A percentile compares a stretch with the other conserved stretches of the same genome.
Conservation (phyloP, 2,329 filamentous ascomycete species). For the Clarireedia homoeocarpa region DNA sequence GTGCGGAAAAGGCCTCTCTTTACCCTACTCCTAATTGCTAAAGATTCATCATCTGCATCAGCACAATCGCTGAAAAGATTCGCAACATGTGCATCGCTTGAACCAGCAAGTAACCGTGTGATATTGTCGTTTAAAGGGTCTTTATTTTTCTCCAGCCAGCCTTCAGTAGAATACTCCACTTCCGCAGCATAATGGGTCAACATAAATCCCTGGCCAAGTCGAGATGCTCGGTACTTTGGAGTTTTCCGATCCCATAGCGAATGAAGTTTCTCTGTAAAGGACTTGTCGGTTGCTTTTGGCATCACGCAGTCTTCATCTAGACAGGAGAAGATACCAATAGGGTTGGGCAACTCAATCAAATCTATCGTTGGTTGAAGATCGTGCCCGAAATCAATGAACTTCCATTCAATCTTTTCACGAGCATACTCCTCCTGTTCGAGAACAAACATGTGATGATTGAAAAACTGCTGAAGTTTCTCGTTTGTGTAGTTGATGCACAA, state of each 20-base stretch:
- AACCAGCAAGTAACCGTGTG: slow-evolving; percentile 77
- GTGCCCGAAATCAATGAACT: slow-evolving; percentile 97
- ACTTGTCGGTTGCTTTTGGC: slow-evolving; percentile 96
- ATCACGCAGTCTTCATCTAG: slow-evolving; percentile 97
- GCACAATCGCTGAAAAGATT: slow-evolving; percentile 82
- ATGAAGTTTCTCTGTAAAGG: slow-evolving; percentile 97
- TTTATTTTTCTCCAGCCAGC: slow-evolving; percentile 98
- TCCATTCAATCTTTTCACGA: slow-evolving; percentile 96
- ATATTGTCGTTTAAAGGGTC: slow-evolving; percentile 97
- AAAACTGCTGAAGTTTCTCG: slow-evolving; percentile 98
- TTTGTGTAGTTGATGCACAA: slow-evolving; percentile 99
- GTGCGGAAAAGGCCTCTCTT: slow-evolving; percentile 97
- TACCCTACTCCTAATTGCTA: slow-evolving; percentile 66
- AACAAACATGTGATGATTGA: slow-evolving; percentile 99
- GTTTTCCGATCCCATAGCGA: slow-evolving; percentile 95
- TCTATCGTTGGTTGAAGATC: slow-evolving; percentile 97
- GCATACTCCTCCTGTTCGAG: slow-evolving; percentile 98
- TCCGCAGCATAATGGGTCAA: slow-evolving; percentile 96
- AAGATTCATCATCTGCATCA: slow-evolving; percentile 66
- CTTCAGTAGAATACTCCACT: slow-evolving; percentile 91
- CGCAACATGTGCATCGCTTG: slow-evolving; percentile 75
- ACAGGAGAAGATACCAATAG: slow-evolving; percentile 97
- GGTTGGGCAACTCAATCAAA: slow-evolving; percentile 89
- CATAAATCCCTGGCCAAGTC: slow-evolving; percentile 85
- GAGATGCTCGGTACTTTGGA: slow-evolving; percentile 81